These are phyloP conservation scores for Phialocephala subalpina DNA, from an alignment of 2,329 filamentous ascomycete species.

Conservation along the genomic window DNA sequence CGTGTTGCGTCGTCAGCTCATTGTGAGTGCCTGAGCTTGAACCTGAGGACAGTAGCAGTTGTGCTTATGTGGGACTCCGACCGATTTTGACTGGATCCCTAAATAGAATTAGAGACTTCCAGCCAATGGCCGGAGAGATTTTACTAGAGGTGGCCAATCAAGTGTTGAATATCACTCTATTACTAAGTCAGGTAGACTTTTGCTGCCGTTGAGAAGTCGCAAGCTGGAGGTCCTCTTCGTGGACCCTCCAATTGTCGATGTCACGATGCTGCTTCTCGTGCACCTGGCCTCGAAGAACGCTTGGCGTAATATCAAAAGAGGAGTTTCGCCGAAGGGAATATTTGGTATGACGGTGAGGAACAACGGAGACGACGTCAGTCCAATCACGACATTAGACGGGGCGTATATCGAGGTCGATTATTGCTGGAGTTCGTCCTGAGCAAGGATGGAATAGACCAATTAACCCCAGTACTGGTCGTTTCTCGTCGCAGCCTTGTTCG, in stretches of 20 bases:
- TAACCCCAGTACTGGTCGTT: neutral
- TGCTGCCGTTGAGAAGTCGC: neutral
- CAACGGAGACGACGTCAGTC: neutral
- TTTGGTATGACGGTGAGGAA: constrained; percentile 3
- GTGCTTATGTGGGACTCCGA: neutral
- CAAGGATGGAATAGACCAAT: neutral
- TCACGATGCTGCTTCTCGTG: neutral
- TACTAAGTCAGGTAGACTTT: neutral
- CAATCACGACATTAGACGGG: neutral
- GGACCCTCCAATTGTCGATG: neutral
- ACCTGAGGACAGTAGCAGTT: neutral
- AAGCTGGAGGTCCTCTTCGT: neutral
- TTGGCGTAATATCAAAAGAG: constrained; percentile 9
- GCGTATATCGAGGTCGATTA: neutral
- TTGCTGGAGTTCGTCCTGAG: neutral
- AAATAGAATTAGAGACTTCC: neutral
- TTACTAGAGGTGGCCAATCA: neutral
- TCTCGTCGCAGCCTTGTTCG: neutral
- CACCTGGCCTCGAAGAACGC: neutral
- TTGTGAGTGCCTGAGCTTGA: neutral
- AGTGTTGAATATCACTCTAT: neutral
- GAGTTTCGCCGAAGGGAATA: neutral
- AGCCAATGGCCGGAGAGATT: neutral
- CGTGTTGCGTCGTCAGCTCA: neutral
- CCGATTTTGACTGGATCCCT: neutral